Evolutionary conservation across 2,329 filamentous ascomycete species (phyloP).

Genomic region (Peltaster fructicola): DNA sequence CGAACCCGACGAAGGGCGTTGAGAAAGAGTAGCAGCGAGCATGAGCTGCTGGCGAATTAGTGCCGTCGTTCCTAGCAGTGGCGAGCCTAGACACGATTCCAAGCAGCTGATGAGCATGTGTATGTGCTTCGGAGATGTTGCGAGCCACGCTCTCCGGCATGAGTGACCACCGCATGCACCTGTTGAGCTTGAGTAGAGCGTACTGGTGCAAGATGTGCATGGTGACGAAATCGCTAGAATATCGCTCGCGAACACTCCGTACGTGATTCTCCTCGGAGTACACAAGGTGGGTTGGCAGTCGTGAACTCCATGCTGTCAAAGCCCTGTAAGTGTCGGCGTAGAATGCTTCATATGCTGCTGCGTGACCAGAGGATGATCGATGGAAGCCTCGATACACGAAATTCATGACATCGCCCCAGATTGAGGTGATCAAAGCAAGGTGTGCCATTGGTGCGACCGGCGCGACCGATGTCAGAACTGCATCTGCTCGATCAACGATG

Average conservation of each 20-base stretch:
- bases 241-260: conserved; percentile 33
- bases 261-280: conserved; percentile 42
- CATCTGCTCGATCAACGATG: conserved; percentile 22
- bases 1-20: conserved; percentile 41
- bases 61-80: conserved; percentile 8
- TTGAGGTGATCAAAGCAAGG: conserved; percentile 42
- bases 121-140: conserved; percentile 31
- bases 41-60: conserved; percentile 7
- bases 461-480: conserved; percentile 21
- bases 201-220: conserved; percentile 52
- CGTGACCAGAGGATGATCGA: conserved; percentile 25
- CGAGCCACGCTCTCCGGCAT: conserved; percentile 26
- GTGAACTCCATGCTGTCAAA: conserved; percentile 40
- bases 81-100: conserved; percentile 16
- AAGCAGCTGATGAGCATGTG: conserved; percentile 37
- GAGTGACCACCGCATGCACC: conserved; percentile 33
- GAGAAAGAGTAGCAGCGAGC: conserved; percentile 28
- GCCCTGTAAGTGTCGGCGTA: conserved; percentile 34
- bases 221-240: conserved; percentile 41
- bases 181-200: conserved; percentile 45
- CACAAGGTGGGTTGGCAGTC: conserved; percentile 37
- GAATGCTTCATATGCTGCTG: conserved; percentile 31
- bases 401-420: conserved; percentile 48
- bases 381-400: conserved; percentile 38
- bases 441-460: conserved; percentile 38